These are phyloP conservation scores for Stephania yunnanensis DNA, from an alignment of 164 flowering plant genomes.

Conservation along the genomic window DNA sequence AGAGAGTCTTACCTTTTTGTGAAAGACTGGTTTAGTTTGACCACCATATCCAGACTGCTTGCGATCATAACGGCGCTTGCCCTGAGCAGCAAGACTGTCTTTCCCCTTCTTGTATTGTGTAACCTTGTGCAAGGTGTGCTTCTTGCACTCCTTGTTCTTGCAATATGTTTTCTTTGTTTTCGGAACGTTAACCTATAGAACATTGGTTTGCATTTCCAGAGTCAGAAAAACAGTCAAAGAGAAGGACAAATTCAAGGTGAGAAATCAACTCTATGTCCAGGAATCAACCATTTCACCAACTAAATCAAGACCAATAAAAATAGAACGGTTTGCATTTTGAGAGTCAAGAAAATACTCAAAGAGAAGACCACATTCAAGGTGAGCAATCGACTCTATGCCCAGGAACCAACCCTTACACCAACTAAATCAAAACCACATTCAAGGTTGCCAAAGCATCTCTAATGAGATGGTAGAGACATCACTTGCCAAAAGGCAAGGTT, in stretches of 20 bases:
- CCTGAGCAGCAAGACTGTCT: slow-evolving; percentile 17
- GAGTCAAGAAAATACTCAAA: too few species aligned
- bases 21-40: slow-evolving; percentile 17
- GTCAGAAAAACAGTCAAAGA: neutral
- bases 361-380: too few species aligned
- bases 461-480: too few species aligned
- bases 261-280: neutral
- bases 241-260: neutral
- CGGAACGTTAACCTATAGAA: slow-evolving; percentile 13
- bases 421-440: too few species aligned
- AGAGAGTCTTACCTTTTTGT: slow-evolving; percentile 15
- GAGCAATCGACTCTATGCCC: too few species aligned
- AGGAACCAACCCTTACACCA: too few species aligned
- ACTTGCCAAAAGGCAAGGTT: too few species aligned
- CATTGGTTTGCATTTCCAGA: too few species aligned
- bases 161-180: slow-evolving; percentile 18
- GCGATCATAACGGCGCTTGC: slow-evolving; percentile 19
- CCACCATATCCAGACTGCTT: slow-evolving; percentile 18
- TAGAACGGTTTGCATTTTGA: too few species aligned
- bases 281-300: neutral
- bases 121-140: slow-evolving; percentile 18
- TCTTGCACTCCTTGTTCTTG: slow-evolving; percentile 19
- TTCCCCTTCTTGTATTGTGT: slow-evolving; percentile 17
- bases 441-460: too few species aligned
- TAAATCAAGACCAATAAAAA: neutral